Evolutionary conservation across 768 basidiomycete genomes (phyloP), one percentile per base, ranked within the genome.

Genomic region (Cantharellus anzutake): DNA sequence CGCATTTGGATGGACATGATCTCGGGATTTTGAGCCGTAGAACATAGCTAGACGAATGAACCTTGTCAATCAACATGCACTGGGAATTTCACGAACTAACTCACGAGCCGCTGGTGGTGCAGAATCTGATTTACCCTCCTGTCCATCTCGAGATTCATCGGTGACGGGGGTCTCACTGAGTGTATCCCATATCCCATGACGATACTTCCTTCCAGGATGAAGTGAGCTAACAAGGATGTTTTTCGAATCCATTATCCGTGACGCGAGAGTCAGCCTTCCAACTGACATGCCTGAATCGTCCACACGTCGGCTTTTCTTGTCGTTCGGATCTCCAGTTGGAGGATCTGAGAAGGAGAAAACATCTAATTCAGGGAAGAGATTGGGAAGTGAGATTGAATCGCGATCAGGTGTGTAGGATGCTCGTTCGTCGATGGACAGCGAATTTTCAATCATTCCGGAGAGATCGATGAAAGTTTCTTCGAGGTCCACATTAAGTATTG

Each of bases 181-280:
- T 62, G 79, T 74, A 37, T 77, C 66, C 81, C 84, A 87, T 44
- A 72, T 71, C 0, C 78, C 84, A 53, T 80, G 73, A 62, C 76
- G 78, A 74, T 81, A 83, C 63, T 82, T 82, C 66, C 77, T 82
- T 3, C 85, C 79, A 3, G 94, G 96, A 63, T 89, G 77, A 41
- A 98, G 72, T 52, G 91, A 79, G 5, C 89, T 83, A 41, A 97
- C 74, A 37, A 99, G 76, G 2, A 90, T 84, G 2, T 91, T 89
- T 67, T 85, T 87, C 41, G 76, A 73, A 59, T 80, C 74, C 83
- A 96, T 87, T 68, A 94, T 83, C 60, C 78, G 74, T 35, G 82
- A 82, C 51, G 81, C 76, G 37, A 88, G 84, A 35, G 80, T 79
- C 37, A 97, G 72, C 63, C 84, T 88, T 39, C 82, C 81, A 60